Conservation (phyloP, 2,329 filamentous ascomycete genomes). For the Rhynchosporium secalis region DNA sequence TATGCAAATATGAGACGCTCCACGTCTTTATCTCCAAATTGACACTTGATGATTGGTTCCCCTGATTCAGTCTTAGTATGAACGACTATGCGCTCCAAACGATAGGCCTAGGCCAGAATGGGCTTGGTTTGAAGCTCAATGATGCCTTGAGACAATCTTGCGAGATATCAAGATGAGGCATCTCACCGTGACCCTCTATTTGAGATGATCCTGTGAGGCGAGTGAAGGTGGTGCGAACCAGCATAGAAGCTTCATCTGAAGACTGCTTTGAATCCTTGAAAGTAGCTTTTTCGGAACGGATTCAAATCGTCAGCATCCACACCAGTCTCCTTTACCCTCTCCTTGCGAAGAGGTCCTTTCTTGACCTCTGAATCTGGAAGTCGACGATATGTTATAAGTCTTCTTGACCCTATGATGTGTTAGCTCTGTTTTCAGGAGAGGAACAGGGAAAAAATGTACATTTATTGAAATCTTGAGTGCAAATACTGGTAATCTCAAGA, state of each 20-base stretch:
- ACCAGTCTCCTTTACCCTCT: slow-evolving; percentile 44
- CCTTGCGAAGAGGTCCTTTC: slow-evolving; percentile 28
- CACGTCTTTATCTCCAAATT: not conserved
- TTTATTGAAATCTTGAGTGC: slow-evolving; percentile 85
- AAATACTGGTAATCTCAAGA: slow-evolving; percentile 72
- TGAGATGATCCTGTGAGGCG: not conserved
- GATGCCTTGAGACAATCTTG: not conserved
- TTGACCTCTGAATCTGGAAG: slow-evolving; percentile 60
- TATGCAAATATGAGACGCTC: not conserved
- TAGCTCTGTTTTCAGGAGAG: slow-evolving; percentile 17
- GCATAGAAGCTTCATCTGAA: slow-evolving; percentile 23
- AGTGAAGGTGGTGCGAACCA: not conserved
- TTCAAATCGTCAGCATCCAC: slow-evolving; percentile 66
- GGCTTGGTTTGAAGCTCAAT: not conserved
- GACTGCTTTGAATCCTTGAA: slow-evolving; percentile 43
- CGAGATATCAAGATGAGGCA: too few relatives aligned
- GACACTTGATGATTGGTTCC: not conserved
- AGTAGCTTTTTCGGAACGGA: slow-evolving; percentile 58
- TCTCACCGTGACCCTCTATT: not conserved
- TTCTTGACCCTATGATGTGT: slow-evolving; percentile 68
- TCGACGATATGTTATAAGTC: slow-evolving; percentile 82
- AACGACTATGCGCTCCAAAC: not conserved
- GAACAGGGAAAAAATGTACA: slow-evolving; percentile 53
- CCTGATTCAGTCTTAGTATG: not conserved
- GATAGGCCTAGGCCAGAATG: too few relatives aligned